These are phyloP conservation scores for Calonectria hawksworthii DNA, from an alignment of 2,329 filamentous ascomycete genomes.

Conservation along the genomic window DNA sequence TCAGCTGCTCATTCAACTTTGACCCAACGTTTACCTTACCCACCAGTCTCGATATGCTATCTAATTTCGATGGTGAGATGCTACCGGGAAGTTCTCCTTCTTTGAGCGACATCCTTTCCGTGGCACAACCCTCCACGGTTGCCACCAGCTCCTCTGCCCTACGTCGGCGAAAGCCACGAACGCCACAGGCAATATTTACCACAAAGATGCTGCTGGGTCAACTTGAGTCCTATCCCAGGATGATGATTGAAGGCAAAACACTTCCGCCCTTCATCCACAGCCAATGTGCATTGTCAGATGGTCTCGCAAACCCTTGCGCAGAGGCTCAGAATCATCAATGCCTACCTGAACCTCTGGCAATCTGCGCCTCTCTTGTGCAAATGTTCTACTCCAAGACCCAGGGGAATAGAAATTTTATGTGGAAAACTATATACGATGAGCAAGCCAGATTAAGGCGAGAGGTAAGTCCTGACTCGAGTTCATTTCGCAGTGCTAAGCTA, in stretches of 20 bases:
- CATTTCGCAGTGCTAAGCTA: background rate
- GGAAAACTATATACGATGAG: background rate
- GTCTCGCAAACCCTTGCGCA: background rate
- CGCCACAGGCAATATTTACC: background rate
- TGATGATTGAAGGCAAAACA: conserved; percentile 1
- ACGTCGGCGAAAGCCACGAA: background rate
- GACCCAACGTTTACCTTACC: background rate
- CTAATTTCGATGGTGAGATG: background rate
- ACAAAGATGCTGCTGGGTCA: background rate
- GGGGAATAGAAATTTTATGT: background rate
- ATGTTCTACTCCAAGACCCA: background rate
- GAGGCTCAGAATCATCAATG: background rate
- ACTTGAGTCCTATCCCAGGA: background rate
- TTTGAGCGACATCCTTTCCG: background rate
- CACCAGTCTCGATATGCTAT: background rate
- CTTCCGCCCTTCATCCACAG: background rate
- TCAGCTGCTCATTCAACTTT: background rate
- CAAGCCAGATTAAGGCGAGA: background rate
- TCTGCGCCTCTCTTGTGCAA: background rate
- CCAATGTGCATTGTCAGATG: background rate
- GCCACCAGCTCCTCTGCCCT: background rate
- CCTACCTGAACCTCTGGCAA: background rate
- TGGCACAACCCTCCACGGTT: background rate
- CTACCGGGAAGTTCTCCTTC: background rate
- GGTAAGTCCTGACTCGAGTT: background rate